phyloP scores from a whole-genome alignment of 805 yeast genomes.

The Lipomyces yamanashiensis region DNA sequence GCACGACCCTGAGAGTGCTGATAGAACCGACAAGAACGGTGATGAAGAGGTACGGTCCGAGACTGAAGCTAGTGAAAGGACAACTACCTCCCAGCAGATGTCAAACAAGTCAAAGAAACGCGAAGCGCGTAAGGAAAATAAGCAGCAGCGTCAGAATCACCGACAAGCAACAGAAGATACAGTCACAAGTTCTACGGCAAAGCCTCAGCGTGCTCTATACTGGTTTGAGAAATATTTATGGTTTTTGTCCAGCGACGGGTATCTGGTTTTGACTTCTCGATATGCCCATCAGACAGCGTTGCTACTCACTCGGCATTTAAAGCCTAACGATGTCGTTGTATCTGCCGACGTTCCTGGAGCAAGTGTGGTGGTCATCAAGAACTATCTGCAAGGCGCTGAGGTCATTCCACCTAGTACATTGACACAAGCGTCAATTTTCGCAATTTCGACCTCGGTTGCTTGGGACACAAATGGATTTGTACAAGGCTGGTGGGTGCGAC shows the following conservation, averaged over 20 bases:
- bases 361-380: constrained; percentile 76
- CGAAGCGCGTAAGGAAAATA: constrained; percentile 24
- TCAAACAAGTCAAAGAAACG: constrained; percentile 26
- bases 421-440: constrained; percentile 84
- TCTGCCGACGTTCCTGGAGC: constrained; percentile 76
- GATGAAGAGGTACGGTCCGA: neutral
- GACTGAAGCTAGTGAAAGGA: neutral
- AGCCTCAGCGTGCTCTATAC: constrained; percentile 52
- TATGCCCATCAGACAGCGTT: constrained; percentile 80
- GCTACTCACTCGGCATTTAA: constrained; percentile 77
- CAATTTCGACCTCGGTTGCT: constrained; percentile 80
- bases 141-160: constrained; percentile 19
- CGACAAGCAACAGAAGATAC: neutral
- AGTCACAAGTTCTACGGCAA: neutral
- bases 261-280: constrained; percentile 82
- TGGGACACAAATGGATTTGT: constrained; percentile 87
- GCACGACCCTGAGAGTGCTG: neutral
- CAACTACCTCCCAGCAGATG: neutral
- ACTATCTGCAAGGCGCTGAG: constrained; percentile 67
- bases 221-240: constrained; percentile 96
- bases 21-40: neutral
- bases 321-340: constrained; percentile 72
- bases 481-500: constrained; percentile 61
- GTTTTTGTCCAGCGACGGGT: constrained; percentile 92
- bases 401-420: constrained; percentile 81